Percentiles rank a stretch among this genome's conserved stretches.
Conservation (phyloP, 2,329 filamentous ascomycete genomes). For the Ascochyta lentis region DNA sequence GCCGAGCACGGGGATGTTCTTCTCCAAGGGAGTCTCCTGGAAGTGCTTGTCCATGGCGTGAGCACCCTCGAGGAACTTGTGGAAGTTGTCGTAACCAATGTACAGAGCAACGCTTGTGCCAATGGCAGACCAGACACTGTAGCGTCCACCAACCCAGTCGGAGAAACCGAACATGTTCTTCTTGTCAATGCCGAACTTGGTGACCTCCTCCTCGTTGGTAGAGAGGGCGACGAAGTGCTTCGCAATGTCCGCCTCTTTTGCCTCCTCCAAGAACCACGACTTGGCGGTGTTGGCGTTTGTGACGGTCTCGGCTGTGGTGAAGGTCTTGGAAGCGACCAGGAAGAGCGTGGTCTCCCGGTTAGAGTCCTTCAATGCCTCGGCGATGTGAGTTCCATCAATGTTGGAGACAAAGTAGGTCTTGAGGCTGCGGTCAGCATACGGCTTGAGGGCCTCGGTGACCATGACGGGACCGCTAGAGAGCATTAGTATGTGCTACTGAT, state of each 20-base stretch:
- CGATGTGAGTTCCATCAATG: constrained; percentile 98
- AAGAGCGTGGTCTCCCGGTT: constrained; percentile 99
- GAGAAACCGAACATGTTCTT: constrained; percentile 99
- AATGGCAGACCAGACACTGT: constrained; percentile 99
- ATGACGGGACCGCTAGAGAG: constrained; percentile 83
- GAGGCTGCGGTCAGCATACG: constrained; percentile 84
- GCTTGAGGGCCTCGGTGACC: constrained; percentile 97
- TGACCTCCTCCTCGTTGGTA: constrained; percentile 93
- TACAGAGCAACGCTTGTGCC: constrained; percentile 93
- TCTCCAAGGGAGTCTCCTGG: constrained; percentile 82
- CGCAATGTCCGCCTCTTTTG: constrained; percentile 81
- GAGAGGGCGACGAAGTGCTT: constrained; percentile 99
- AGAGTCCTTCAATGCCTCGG: constrained; percentile 85
- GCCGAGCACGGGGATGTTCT: constrained; percentile 94
- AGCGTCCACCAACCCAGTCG: constrained; percentile 97
- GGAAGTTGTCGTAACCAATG: constrained; percentile 97
- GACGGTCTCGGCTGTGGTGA: constrained; percentile 95
- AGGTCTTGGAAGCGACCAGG: constrained; percentile 98
- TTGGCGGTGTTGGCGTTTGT: constrained; percentile 99
- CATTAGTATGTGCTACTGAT: constrained; percentile 30
- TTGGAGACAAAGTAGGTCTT: constrained; percentile 99
- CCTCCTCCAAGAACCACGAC: constrained; percentile 89
- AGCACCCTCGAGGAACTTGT: constrained; percentile 91
- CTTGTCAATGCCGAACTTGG: constrained; percentile 97
- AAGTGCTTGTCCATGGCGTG: constrained; percentile 99